Evolutionary conservation across 805 yeast genomes (phyloP).

Genomic region (Yamadazyma scolyti): DNA sequence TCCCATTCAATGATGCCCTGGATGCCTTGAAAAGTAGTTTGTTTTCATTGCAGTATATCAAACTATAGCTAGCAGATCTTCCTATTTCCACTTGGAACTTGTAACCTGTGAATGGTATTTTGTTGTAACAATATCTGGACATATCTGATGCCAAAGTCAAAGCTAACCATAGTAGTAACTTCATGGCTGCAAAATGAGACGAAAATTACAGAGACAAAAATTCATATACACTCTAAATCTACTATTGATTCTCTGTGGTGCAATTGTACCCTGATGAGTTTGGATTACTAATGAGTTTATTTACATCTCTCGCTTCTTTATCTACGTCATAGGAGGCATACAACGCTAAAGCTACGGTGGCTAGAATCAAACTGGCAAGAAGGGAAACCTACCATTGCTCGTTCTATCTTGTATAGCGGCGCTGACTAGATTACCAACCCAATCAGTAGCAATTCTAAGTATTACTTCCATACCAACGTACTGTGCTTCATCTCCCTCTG

Average conservation of each 20-base stretch:
- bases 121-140: conserved; percentile 9
- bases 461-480: conserved; percentile 39
- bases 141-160: conserved; percentile 4
- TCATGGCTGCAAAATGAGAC: too few species aligned
- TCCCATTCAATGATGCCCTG: conserved; percentile 1
- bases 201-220: too few species aligned
- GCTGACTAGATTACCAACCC: conserved; percentile 37
- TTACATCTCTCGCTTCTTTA: conserved; percentile 24
- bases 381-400: conserved; percentile 32
- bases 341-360: conserved; percentile 18
- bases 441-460: conserved; percentile 38
- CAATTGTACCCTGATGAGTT: too few species aligned
- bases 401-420: conserved; percentile 40
- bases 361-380: conserved; percentile 31
- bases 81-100: conserved; percentile 22
- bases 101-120: conserved; percentile 21
- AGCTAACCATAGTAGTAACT: too few species aligned
- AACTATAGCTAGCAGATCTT: conserved; percentile 13
- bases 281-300: too few species aligned
- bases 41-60: conserved; percentile 28
- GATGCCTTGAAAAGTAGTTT: conserved; percentile 15
- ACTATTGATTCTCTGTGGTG: too few species aligned
- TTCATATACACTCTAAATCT: too few species aligned
- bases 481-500: conserved; percentile 41
- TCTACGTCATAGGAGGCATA: conserved; percentile 26